A percentile compares a stretch with the other conserved stretches of the same genome.
phyloP scores from a whole-genome alignment of 1,139 yeast genomes.

The Suhomyces ambrosiae region DNA sequence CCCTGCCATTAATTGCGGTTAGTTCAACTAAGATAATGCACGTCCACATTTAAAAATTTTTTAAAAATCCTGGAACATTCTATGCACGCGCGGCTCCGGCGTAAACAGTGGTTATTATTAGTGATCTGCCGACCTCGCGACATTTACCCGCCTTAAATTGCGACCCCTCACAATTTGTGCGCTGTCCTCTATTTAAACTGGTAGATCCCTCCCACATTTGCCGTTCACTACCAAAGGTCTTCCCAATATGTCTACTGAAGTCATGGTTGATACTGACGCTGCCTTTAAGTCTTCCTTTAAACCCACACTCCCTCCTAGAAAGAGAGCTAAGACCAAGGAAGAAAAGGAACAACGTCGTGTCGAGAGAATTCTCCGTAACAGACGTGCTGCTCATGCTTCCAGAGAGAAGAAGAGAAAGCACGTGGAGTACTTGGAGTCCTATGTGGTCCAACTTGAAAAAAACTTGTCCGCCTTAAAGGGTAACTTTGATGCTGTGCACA shows the following conservation, averaged over 20 bases:
- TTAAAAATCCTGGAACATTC: conserved; percentile 1
- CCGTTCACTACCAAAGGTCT: conserved; percentile 1
- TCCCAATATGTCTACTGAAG: conserved; percentile 16
- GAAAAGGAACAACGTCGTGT: conserved; percentile 96
- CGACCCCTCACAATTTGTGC: conserved; percentile 2
- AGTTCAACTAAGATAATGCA: conserved; percentile 1
- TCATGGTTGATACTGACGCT: conserved; percentile 11
- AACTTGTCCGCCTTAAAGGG: conserved; percentile 30
- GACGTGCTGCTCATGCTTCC: conserved; percentile 97
- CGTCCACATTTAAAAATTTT: background rate
- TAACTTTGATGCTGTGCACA: conserved; percentile 25
- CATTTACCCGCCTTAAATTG: conserved; percentile 1
- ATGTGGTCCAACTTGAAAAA: conserved; percentile 52
- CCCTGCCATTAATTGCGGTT: conserved; percentile 1
- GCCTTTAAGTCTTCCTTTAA: conserved; percentile 40
- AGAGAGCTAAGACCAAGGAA: conserved; percentile 93
- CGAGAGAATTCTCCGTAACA: conserved; percentile 87
- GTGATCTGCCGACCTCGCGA: background rate
- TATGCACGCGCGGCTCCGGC: conserved; percentile 1
- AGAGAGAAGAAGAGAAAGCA: conserved; percentile 95
- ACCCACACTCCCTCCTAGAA: conserved; percentile 81
- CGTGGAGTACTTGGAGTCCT: conserved; percentile 78
- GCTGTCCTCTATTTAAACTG: conserved; percentile 4
- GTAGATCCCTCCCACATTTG: background rate
- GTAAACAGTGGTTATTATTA: background rate